Base-by-base conservation (phyloP, 106 monocot species). In the Xerophyta viscosa region DNA sequence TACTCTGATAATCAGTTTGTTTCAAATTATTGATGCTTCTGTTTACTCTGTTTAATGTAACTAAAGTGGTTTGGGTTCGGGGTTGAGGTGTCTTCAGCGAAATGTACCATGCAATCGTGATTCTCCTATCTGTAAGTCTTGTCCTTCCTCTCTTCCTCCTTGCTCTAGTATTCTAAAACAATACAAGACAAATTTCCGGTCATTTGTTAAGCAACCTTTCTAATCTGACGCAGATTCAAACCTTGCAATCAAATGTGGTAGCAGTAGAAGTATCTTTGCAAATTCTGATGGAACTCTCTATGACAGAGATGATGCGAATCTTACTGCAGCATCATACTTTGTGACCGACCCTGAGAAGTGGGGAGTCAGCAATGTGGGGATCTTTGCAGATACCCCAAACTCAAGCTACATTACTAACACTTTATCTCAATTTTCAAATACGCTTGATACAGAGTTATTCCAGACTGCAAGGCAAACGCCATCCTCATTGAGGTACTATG, bases 401-500 rank as follows among this genome's bases (percentile, higher is more conserved):
- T 13, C 43, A 19, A 74, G 50, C 28, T 85, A 81, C 43, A 77
- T 66, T 47, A 44, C 64, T 13, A 46, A 11, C 24, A 73, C 57
- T 55, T 57, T 48, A 17, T 41, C 64, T 20, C 84, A 79, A 48
- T 78, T 85, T 29, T 49, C 48, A 55, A 88, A 79, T 42, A 96
- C 94, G n/a, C 57, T 85, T 31, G 73, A 84, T 49, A 33, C 78
- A 30, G 84, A 88, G 43, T 43, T 96, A 20, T 88, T 76, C 49
- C 94, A 94, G 64, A 73, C 69, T 39, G 62, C 78, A 64, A 66
- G 94, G 53, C 62, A 78, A 26, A 78, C 88, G 30, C 75, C 88
- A 17, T 94, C 94, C 29, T 88, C 94, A 48, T 61, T 94, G 42
- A 74, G 94, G 75, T 94, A 94, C 50, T 94, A 84, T 56, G 94